These are phyloP conservation scores for Russula earlei DNA, from an alignment of 768 basidiomycete genomes.

Conservation along the genomic window DNA sequence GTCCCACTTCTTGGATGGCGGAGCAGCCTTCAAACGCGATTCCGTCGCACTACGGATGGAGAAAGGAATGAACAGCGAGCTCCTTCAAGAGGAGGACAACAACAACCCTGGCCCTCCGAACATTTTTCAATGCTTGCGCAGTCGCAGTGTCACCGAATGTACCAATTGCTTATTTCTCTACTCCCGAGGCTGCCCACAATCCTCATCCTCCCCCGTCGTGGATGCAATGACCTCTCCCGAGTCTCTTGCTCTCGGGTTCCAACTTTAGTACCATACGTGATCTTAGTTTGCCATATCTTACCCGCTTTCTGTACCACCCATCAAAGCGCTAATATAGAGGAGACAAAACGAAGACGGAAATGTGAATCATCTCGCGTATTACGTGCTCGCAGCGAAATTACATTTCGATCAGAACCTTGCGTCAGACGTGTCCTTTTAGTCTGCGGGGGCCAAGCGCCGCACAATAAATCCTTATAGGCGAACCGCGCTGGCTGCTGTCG, in stretches of 20 bases:
- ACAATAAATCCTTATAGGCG: neutral
- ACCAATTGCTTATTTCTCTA: neutral
- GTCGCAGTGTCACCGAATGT: conserved; percentile 3
- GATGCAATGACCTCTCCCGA: neutral
- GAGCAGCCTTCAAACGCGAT: too few species aligned
- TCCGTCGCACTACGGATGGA: neutral
- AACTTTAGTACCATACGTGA: neutral
- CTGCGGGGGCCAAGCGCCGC: too few species aligned
- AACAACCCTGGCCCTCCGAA: too few species aligned
- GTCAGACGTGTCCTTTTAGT: too few species aligned
- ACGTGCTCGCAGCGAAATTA: neutral
- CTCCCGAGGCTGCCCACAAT: neutral
- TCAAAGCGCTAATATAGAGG: neutral
- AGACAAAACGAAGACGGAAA: neutral
- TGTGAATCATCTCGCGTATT: neutral
- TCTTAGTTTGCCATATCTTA: neutral
- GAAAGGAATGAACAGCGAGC: neutral
- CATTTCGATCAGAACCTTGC: neutral
- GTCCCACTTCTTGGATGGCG: neutral
- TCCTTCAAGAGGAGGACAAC: too few species aligned
- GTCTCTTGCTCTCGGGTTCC: neutral
- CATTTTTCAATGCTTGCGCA: too few species aligned
- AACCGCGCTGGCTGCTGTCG: too few species aligned
- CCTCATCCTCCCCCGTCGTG: neutral
- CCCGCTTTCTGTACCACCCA: neutral